A percentile compares a stretch with the other conserved stretches of the same genome.
These are phyloP conservation scores for Xylariaceae sp. DNA, from an alignment of 2,329 filamentous ascomycete species.

Conservation along the genomic window DNA sequence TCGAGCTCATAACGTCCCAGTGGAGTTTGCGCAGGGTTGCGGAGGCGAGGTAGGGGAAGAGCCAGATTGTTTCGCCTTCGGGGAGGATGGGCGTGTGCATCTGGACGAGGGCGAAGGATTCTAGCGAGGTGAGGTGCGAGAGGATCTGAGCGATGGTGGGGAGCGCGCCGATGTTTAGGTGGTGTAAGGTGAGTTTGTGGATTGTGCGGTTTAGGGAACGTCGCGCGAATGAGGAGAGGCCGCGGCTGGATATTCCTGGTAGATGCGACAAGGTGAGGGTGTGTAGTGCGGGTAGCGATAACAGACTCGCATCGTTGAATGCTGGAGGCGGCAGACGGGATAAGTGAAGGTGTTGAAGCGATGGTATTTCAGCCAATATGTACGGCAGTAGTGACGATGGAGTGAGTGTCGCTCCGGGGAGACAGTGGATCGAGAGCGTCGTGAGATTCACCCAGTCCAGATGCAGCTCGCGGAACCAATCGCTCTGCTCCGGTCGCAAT, in stretches of 20 bases:
- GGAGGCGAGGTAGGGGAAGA: conserved; percentile 60
- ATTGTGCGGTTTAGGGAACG: conserved; percentile 43
- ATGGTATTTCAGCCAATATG: conserved; percentile 47
- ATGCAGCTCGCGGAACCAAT: conserved; percentile 48
- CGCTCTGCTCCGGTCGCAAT: conserved; percentile 39
- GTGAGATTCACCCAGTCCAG: conserved; percentile 51
- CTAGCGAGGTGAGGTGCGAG: conserved; percentile 47
- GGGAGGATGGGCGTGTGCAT: conserved; percentile 50
- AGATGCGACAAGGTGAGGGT: conserved; percentile 53
- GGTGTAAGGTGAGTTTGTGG: conserved; percentile 48
- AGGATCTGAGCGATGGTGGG: conserved; percentile 55
- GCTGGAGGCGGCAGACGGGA: conserved; percentile 51
- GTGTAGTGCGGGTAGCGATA: conserved; percentile 50
- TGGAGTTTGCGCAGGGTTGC: conserved; percentile 49
- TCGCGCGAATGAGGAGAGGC: conserved; percentile 53
- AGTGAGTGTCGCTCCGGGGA: conserved; percentile 49
- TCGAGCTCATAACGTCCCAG: conserved; percentile 58
- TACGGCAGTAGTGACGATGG: conserved; percentile 48
- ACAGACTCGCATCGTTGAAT: conserved; percentile 52
- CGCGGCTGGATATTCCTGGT: conserved; percentile 50
- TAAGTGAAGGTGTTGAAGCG: conserved; percentile 54
- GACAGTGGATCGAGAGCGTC: conserved; percentile 54
- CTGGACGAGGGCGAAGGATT: conserved; percentile 51
- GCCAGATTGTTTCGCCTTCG: conserved; percentile 51
- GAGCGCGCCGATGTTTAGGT: conserved; percentile 52